phyloP scores from a whole-genome alignment of 179 eudicot genomes.

The Drosera spatulata region DNA sequence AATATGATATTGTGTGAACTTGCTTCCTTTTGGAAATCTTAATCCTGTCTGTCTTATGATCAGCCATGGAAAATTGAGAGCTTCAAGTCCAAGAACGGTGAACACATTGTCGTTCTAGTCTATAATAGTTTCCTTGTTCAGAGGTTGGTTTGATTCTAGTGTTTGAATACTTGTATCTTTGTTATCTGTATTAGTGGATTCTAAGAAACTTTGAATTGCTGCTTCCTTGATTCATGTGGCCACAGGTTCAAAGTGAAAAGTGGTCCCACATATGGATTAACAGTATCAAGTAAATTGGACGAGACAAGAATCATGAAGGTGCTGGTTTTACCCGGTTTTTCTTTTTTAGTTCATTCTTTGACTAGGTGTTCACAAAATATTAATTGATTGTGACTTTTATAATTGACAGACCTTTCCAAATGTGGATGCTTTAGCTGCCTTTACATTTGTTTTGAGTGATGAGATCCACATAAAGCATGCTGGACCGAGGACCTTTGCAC shows the following conservation, averaged over 20 bases:
- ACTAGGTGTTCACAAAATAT: too few relatives aligned
- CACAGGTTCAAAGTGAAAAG: slow-evolving; percentile 33
- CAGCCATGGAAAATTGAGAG: slow-evolving; percentile 61
- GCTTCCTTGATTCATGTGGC: background rate
- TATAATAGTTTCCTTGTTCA: slow-evolving; percentile 52
- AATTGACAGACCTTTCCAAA: slow-evolving; percentile 47
- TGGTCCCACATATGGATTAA: slow-evolving; percentile 25
- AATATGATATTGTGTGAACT: background rate
- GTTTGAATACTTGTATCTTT: slow-evolving; percentile 3
- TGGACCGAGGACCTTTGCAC: slow-evolving; percentile 45
- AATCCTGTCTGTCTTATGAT: slow-evolving; percentile 2
- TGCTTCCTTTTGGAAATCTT: too few relatives aligned
- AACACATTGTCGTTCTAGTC: slow-evolving; percentile 32
- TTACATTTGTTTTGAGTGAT: slow-evolving; percentile 47
- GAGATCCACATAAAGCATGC: slow-evolving; percentile 25
- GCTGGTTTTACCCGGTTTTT: slow-evolving; percentile 6
- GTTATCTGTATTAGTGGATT: background rate
- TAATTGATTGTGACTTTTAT: slow-evolving; percentile 4
- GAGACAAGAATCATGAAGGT: slow-evolving; percentile 45
- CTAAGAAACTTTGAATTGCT: too few relatives aligned
- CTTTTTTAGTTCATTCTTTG: background rate
- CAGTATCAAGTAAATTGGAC: slow-evolving; percentile 29
- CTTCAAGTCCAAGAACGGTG: slow-evolving; percentile 29
- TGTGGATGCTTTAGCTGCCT: slow-evolving; percentile 62
- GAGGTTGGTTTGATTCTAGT: slow-evolving; percentile 38